Evolutionary conservation across 257 asterid genomes (phyloP), one percentile per base, ranked within the genome.

Genomic region (Ehretia macrophylla): DNA sequence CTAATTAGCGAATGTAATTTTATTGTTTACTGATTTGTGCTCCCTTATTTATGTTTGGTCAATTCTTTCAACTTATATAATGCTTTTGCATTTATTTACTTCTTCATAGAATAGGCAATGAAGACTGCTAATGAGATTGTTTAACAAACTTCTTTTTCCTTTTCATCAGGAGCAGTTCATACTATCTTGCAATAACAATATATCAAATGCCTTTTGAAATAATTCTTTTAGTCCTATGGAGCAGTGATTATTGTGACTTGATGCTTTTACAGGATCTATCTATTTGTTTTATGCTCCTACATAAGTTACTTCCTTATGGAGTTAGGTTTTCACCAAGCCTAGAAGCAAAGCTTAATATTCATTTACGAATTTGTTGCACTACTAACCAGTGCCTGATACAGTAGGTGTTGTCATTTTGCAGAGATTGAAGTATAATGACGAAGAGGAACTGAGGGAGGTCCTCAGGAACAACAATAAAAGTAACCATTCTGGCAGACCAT

Each of bases 361-460:
- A 20, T 19, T 51, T 3, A 27, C 35, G 6, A 32, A 3, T 32
- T 38, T 55, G 22, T 39, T 56, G 35, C 35, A 27, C 35, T 27
- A 42, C 2, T 11, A 8, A 52, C n/a, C 32, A 52, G 16, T 52
- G 57, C 21, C 46, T 21, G 47, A 55, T n/a, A 47, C 5, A 27
- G 32, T n/a, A 19, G 21, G 17, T 46, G 11, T 42, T 14, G 19
- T 14, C n/a, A n/a, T n/a, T 21, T 58, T 48, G 67, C 88, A 90
- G 98, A 83, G 96, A 20, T 74, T 87, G 1, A 75, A 80, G 42
- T 85, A 90, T 50, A 79, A 90, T 32, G 35, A 56, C 8, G 94
- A 81, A 56, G 96, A 85, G 79, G 85, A 85, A 74, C 64, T 61
- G 14, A 75, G 87, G 72, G 78, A 74, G 54, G 42, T 56, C 32